These are phyloP conservation scores for Hypholoma sublateritium DNA, from an alignment of 768 basidiomycete species.

Conservation along the genomic window DNA sequence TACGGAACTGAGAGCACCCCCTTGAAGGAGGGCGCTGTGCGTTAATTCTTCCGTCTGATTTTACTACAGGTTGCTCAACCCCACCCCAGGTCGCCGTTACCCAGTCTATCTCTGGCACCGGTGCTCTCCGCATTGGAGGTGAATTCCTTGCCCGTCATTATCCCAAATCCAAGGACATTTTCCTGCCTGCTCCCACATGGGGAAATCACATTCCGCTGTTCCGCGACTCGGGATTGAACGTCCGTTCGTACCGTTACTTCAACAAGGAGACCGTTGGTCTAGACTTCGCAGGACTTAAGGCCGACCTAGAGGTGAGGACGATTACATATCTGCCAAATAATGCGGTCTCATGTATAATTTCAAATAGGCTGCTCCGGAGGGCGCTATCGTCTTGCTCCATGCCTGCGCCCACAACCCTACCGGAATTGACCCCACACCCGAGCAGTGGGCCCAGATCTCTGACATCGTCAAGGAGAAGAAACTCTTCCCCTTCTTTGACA, in stretches of 20 bases:
- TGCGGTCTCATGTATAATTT: conserved; percentile 7
- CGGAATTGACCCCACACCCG: conserved; percentile 90
- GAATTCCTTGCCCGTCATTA: conserved; percentile 90
- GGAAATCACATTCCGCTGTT: conserved; percentile 95
- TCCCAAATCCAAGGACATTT: conserved; percentile 83
- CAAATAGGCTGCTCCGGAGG: conserved; percentile 67
- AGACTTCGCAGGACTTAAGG: conserved; percentile 88
- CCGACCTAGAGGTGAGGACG: conserved; percentile 73
- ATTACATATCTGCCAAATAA: neutral
- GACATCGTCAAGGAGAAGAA: conserved; percentile 84
- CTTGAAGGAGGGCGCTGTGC: conserved; percentile 67
- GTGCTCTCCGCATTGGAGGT: conserved; percentile 93
- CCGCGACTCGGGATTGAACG: conserved; percentile 92
- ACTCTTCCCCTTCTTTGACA: conserved; percentile 98
- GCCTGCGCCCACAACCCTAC: conserved; percentile 99
- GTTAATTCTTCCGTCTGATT: conserved; percentile 28
- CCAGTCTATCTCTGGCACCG: conserved; percentile 97
- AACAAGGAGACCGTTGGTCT: conserved; percentile 90
- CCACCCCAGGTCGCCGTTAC: conserved; percentile 70
- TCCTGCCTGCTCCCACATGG: conserved; percentile 94
- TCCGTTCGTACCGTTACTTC: conserved; percentile 91
- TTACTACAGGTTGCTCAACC: conserved; percentile 7
- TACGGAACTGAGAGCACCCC: conserved; percentile 83
- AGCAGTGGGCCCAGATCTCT: conserved; percentile 91
- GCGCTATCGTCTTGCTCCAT: conserved; percentile 86